These are phyloP conservation scores for Phytomonas francai DNA, from an alignment of 208 protist genomes.

Conservation along the genomic window DNA sequence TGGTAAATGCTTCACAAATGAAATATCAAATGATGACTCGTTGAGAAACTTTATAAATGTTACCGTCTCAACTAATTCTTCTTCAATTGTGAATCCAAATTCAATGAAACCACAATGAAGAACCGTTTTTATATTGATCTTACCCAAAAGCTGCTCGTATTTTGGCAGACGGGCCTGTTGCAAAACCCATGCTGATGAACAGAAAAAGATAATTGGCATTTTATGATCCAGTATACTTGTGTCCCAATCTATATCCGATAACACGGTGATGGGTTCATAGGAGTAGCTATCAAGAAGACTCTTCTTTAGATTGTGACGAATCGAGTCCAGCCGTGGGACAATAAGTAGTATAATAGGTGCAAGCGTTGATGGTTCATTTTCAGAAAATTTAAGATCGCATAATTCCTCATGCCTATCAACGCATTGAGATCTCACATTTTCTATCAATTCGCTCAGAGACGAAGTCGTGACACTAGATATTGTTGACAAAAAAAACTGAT, in stretches of 20 bases:
- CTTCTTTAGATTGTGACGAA: conserved; percentile 20
- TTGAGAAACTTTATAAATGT: not conserved
- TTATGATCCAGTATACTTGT: conserved; percentile 10
- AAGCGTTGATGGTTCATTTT: not conserved
- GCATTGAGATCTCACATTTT: conserved; percentile 15
- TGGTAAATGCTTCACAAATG: not conserved
- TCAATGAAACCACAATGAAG: conserved; percentile 46
- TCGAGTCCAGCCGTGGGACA: conserved; percentile 18
- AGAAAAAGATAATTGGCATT: conserved; percentile 41
- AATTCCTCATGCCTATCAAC: conserved; percentile 22
- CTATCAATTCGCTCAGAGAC: conserved; percentile 16
- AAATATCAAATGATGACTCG: not conserved
- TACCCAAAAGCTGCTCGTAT: conserved; percentile 14
- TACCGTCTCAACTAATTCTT: conserved; percentile 24
- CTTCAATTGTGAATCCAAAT: conserved; percentile 19
- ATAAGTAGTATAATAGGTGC: conserved; percentile 32
- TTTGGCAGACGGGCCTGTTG: conserved; percentile 15
- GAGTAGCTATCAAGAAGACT: conserved; percentile 52
- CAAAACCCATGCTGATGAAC: conserved; percentile 33
- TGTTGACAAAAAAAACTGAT: not conserved
- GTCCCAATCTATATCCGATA: conserved; percentile 16
- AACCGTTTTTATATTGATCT: conserved; percentile 24
- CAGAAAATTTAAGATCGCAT: conserved; percentile 13
- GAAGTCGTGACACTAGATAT: not conserved
- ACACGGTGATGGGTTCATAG: conserved; percentile 35